A percentile compares a stretch with the other conserved stretches of the same genome.
phyloP scores from a whole-genome alignment of 2,329 filamentous ascomycete genomes.

The Cladosporium velox region DNA sequence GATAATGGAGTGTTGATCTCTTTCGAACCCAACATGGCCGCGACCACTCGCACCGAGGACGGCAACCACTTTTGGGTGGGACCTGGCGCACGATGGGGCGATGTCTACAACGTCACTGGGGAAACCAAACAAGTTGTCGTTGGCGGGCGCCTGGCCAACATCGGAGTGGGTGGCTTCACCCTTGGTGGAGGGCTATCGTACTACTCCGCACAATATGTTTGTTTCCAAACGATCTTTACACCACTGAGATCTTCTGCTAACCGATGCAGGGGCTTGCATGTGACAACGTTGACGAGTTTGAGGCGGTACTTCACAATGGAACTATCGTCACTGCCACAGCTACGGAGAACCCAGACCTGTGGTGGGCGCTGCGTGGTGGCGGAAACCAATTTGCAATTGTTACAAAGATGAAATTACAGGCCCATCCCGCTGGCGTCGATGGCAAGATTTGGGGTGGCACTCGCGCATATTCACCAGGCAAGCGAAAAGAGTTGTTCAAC shows the following conservation, averaged over 20 bases:
- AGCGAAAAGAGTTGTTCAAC: not conserved
- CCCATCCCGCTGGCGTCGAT: conserved; percentile 25
- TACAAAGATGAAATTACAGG: conserved; percentile 26
- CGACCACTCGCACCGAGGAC: conserved; percentile 21
- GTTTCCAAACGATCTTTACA: not conserved
- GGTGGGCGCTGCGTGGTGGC: conserved; percentile 50
- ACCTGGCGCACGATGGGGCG: conserved; percentile 48
- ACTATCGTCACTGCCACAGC: conserved; percentile 42
- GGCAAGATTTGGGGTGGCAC: not conserved
- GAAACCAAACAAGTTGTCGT: conserved; percentile 44
- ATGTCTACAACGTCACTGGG: conserved; percentile 46
- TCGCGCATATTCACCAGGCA: not conserved
- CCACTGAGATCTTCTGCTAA: not conserved
- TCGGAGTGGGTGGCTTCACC: conserved; percentile 50
- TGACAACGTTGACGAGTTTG: not conserved
- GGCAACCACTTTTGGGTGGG: conserved; percentile 39
- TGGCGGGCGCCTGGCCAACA: conserved; percentile 47
- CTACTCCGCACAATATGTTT: conserved; percentile 40
- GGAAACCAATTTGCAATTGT: conserved; percentile 46
- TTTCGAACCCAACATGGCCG: conserved; percentile 46
- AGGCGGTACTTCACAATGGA: not conserved
- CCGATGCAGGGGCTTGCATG: not conserved
- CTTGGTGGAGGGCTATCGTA: conserved; percentile 53
- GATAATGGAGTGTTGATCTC: conserved; percentile 47
- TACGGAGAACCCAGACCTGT: conserved; percentile 49